These are phyloP conservation scores for Claviceps citrina DNA, from an alignment of 2,329 filamentous ascomycete genomes.

Conservation along the genomic window DNA sequence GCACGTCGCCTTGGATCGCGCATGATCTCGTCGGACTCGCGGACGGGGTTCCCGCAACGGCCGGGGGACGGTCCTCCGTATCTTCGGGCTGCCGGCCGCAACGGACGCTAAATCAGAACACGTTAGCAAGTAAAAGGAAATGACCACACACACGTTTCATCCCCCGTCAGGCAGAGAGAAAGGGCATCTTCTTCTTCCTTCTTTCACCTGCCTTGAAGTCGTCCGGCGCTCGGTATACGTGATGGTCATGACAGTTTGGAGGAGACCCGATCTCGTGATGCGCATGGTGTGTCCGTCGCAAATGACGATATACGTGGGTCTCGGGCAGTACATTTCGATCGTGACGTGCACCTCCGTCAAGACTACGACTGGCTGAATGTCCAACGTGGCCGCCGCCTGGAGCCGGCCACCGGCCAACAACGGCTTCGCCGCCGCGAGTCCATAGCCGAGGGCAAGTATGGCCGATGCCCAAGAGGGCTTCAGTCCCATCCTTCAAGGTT, in stretches of 20 bases:
- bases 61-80: too few relatives aligned
- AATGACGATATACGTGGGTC: not conserved
- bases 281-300: slow-evolving; percentile 1
- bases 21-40: too few relatives aligned
- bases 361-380: slow-evolving; percentile 1
- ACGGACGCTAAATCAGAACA: too few relatives aligned
- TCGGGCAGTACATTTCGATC: not conserved
- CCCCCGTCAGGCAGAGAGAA: too few relatives aligned
- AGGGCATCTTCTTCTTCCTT: not conserved
- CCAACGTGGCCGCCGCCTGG: not conserved
- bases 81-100: too few relatives aligned
- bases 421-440: not conserved
- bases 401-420: too few relatives aligned
- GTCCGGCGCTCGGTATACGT: not conserved
- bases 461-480: not conserved
- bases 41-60: too few relatives aligned
- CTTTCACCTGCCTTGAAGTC: slow-evolving; percentile 1
- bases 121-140: too few relatives aligned
- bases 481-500: not conserved
- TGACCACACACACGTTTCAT: too few relatives aligned
- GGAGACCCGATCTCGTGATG: not conserved
- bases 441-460: slow-evolving; percentile 1
- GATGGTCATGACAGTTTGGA: slow-evolving; percentile 3
- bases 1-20: too few relatives aligned
- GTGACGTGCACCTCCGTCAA: slow-evolving; percentile 3